Percentiles rank a stretch among this genome's conserved stretches.
phyloP scores from a whole-genome alignment of 352 stramenopile genomes.

The Globisporangium yorkense region DNA sequence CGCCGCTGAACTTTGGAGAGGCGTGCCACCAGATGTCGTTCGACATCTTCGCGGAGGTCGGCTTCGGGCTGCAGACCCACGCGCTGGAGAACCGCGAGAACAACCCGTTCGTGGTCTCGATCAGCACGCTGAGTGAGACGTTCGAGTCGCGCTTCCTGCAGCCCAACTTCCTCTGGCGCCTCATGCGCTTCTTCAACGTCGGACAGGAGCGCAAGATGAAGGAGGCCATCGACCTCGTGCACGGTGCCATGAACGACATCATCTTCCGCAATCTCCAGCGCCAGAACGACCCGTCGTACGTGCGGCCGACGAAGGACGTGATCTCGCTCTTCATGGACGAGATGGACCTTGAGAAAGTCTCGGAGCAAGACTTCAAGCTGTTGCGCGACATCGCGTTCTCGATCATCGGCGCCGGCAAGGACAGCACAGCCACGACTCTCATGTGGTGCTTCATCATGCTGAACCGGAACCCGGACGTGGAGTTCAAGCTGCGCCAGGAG shows the following conservation, averaged over 20 bases:
- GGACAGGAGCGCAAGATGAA: constrained; percentile 30
- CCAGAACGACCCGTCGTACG: constrained; percentile 3
- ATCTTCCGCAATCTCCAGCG: constrained; percentile 33
- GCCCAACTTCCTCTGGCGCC: constrained; percentile 49
- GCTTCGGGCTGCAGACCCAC: constrained; percentile 33
- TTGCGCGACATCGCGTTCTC: constrained; percentile 32
- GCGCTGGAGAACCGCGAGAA: constrained; percentile 27
- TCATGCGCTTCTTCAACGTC: constrained; percentile 42
- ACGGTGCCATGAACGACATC: constrained; percentile 36
- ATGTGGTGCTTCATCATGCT: constrained; percentile 83
- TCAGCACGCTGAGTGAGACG: constrained; percentile 38
- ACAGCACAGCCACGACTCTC: constrained; percentile 57
- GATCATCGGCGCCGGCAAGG: constrained; percentile 64
- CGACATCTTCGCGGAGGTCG: constrained; percentile 58
- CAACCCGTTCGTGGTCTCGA: constrained; percentile 40
- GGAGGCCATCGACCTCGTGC: constrained; percentile 22
- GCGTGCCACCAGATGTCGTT: constrained; percentile 53
- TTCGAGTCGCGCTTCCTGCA: constrained; percentile 36
- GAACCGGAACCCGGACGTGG: constrained; percentile 46
- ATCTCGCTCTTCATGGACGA: constrained; percentile 41
- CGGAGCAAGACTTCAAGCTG: constrained; percentile 26
- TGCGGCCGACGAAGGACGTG: constrained; percentile 25
- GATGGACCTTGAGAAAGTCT: background rate
- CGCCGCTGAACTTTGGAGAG: constrained; percentile 24
- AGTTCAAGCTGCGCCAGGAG: constrained; percentile 40